Conservation (phyloP, 352 stramenopile species). For the Pythium coloratum region DNA sequence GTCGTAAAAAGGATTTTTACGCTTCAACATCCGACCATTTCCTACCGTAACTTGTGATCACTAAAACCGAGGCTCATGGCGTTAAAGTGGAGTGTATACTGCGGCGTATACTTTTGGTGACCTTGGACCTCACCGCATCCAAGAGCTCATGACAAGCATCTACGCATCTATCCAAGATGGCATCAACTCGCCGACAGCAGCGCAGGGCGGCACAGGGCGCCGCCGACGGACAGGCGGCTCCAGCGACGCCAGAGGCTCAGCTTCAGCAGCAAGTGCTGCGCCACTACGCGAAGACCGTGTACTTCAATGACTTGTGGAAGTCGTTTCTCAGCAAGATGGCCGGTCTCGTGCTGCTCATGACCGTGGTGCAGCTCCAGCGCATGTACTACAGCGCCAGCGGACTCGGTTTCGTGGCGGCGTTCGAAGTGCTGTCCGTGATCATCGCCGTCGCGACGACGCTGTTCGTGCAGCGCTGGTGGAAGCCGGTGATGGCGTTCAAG, state of each 20-base stretch:
- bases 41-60: neutral
- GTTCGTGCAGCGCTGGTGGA: constrained; percentile 63
- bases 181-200: neutral
- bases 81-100: neutral
- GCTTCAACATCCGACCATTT: constrained; percentile 18
- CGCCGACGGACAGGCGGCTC: neutral
- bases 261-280: constrained; percentile 71
- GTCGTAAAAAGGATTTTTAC: constrained; percentile 29
- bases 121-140: neutral
- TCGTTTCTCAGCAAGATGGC: constrained; percentile 82
- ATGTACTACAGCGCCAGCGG: constrained; percentile 49
- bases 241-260: constrained; percentile 27
- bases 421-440: constrained; percentile 63
- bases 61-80: neutral
- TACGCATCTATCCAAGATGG: neutral
- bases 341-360: constrained; percentile 67
- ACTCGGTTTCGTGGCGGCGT: constrained; percentile 55
- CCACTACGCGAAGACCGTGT: constrained; percentile 82
- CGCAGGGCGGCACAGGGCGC: constrained; percentile 5
- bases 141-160: too few relatives aligned
- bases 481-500: constrained; percentile 76
- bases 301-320: constrained; percentile 86
- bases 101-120: neutral
- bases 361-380: constrained; percentile 54
- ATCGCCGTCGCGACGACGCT: constrained; percentile 53